Percentiles rank a stretch among this genome's conserved stretches.
These are phyloP conservation scores for Pilaira anomala DNA, from an alignment of 192 early-diverging fungal species.

Conservation along the genomic window DNA sequence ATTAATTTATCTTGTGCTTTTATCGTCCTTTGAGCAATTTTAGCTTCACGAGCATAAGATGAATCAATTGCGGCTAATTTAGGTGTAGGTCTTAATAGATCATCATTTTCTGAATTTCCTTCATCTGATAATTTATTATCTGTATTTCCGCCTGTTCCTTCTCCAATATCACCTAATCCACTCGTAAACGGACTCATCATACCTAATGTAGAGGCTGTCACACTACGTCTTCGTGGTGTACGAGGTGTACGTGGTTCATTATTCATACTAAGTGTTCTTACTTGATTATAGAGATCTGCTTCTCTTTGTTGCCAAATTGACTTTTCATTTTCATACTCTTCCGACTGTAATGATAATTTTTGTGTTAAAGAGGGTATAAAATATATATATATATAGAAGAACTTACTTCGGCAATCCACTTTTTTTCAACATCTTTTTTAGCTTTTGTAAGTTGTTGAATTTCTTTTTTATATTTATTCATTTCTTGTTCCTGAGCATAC, in stretches of 20 bases:
- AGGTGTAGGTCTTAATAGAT: conserved; percentile 8
- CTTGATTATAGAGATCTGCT: conserved; percentile 42
- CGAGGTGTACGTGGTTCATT: conserved; percentile 42
- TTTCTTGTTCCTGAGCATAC: conserved; percentile 45
- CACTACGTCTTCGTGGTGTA: conserved; percentile 39
- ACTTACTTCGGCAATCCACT: conserved; percentile 32
- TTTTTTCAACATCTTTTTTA: conserved; percentile 45
- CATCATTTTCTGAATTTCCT: conserved; percentile 13
- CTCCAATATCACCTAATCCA: conserved; percentile 8
- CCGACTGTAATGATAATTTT: conserved; percentile 15
- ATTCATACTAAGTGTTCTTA: conserved; percentile 27
- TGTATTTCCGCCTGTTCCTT: neutral
- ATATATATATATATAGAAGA: neutral
- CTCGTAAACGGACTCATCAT: conserved; percentile 10
- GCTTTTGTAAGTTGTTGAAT: conserved; percentile 32
- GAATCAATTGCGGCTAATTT: conserved; percentile 16
- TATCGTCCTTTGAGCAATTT: conserved; percentile 39
- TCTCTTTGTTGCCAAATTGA: conserved; percentile 45
- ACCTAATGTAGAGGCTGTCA: conserved; percentile 9
- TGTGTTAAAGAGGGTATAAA: neutral
- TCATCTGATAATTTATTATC: neutral
- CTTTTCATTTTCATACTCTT: conserved; percentile 43
- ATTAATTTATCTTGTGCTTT: conserved; percentile 43
- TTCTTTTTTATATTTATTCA: conserved; percentile 39
- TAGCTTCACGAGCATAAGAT: conserved; percentile 27